These are phyloP conservation scores for Sugiyamaella valdiviana DNA, from an alignment of 805 yeast species.

Conservation along the genomic window DNA sequence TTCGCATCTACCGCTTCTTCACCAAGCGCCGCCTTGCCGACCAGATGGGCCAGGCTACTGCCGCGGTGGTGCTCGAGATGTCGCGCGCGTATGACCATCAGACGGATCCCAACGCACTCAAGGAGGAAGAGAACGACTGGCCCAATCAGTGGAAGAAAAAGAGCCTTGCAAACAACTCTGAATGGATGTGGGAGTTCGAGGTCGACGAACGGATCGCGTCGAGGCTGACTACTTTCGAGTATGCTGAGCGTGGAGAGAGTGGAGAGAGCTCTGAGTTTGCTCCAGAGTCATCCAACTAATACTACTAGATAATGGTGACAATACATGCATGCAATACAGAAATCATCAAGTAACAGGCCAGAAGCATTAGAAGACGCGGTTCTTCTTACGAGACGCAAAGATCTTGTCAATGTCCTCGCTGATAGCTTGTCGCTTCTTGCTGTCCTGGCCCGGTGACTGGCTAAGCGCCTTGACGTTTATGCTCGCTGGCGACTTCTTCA, in stretches of 20 bases:
- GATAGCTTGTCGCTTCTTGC: constrained; percentile 11
- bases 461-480: background rate
- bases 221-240: constrained; percentile 36
- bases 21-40: constrained; percentile 67
- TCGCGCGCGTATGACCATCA: constrained; percentile 46
- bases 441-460: background rate
- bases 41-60: constrained; percentile 49
- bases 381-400: constrained; percentile 16
- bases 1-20: constrained; percentile 71
- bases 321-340: background rate
- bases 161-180: constrained; percentile 70
- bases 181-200: constrained; percentile 75
- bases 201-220: constrained; percentile 62
- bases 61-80: constrained; percentile 47
- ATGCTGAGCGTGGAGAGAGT: constrained; percentile 7
- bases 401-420: constrained; percentile 27
- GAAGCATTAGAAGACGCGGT: background rate
- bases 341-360: background rate
- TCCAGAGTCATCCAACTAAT: background rate
- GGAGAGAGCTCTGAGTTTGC: constrained; percentile 1
- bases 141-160: constrained; percentile 73
- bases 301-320: background rate
- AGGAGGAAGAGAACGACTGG: constrained; percentile 79
- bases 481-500: background rate
- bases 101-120: constrained; percentile 39